Base-by-base conservation (phyloP, 2,329 filamentous ascomycete genomes). In the Pezicula radicicola region DNA sequence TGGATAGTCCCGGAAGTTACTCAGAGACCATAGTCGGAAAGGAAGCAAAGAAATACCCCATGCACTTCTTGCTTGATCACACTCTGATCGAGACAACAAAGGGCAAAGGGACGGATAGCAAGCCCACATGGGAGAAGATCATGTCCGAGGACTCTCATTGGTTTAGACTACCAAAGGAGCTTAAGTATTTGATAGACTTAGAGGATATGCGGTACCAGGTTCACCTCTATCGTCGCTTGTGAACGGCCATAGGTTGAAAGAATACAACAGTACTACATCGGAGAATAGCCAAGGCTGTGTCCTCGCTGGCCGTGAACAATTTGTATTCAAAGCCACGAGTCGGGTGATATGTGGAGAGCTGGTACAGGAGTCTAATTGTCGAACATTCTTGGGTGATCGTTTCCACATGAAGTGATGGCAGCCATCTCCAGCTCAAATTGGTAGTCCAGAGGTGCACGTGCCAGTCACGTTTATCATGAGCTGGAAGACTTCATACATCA, bases 131-230 rank as follows among this genome's bases (percentile, higher is more conserved):
- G 93, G 80, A 85, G 59, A 91, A 88, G 69, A 53, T 96, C 2
- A 75, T 88, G 49, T 83, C 83, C 19, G 79, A 91, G 55, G 90
- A 96, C 45, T 91, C 89, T 3, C 73, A 82, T 50, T 97, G 93
- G 93, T 97, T 93, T 71, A 81, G 93, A 41, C 71, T 96, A 35
- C 75, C 80, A 12, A 77, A 81, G 1, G 73, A 69, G 15, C 70
- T 97, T 58, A 75, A 77, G 39, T 97, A 97, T 71, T 88, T 91
- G 7, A 91, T 97, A 62, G 80, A 85, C 48, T 72, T 97, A 65
- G 93, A 97, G 73, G 90, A 97, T 66, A 96, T 97, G 92, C 84
- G 92, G 44, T 96, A 93, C 70, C 93, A 97, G 70, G 77, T 96
- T 61, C 91, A 97, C 73, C 66, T 97, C 15, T 97, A 96, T 65